These are phyloP conservation scores for Urtica urens DNA, from an alignment of 306 rosid genomes.

Conservation along the genomic window DNA sequence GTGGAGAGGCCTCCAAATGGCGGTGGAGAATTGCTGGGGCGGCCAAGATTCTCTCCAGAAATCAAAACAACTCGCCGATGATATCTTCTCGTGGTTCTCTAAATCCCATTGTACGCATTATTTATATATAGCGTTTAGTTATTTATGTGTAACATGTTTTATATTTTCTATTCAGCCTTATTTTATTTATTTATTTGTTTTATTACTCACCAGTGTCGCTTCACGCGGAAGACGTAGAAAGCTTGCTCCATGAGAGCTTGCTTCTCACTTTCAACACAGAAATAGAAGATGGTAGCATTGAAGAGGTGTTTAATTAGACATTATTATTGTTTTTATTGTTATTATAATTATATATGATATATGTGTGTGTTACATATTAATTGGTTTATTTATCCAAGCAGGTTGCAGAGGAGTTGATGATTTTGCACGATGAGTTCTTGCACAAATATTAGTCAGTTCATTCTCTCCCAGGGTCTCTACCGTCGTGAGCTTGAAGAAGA, in stretches of 20 bases:
- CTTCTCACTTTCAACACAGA: constrained; percentile 66
- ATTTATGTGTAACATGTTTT: no score
- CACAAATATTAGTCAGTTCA: constrained; percentile 12
- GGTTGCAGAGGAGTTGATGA: constrained; percentile 65
- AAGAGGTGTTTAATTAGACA: constrained; percentile 36
- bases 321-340: not conserved
- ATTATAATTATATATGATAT: not conserved
- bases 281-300: constrained; percentile 80
- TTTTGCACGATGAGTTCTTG: constrained; percentile 42
- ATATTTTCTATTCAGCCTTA: no score
- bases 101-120: constrained; percentile 33
- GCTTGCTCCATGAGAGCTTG: constrained; percentile 48
- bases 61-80: constrained; percentile 41
- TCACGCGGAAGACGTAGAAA: constrained; percentile 54
- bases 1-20: constrained; percentile 75
- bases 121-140: no score
- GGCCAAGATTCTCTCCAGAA: constrained; percentile 57
- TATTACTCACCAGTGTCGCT: constrained; percentile 22
- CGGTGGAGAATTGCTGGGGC: constrained; percentile 58
- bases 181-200: not conserved
- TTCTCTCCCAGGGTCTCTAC: no score
- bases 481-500: no score
- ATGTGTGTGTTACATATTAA: not conserved
- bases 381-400: constrained; percentile 17
- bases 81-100: constrained; percentile 44